Base-by-base conservation (phyloP, 139 green algal genomes). In the Chlorella sp. region DNA sequence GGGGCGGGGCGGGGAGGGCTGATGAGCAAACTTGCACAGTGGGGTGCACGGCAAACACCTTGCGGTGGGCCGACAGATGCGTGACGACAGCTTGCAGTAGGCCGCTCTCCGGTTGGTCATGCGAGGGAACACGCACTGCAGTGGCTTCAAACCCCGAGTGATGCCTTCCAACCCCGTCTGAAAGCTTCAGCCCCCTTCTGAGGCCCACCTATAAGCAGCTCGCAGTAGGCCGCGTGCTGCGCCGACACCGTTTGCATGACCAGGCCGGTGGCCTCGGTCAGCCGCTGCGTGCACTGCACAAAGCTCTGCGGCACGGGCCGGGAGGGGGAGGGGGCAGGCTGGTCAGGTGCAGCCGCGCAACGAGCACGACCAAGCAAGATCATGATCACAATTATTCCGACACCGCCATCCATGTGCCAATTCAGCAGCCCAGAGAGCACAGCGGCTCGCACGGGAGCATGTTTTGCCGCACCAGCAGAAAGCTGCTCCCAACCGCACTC, bases 191-290 rank as follows among this genome's bases (percentile, higher is more conserved):
- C 44, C 65, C 17, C 41, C 41, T 26, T 32, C 51, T n/a, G n/a
- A n/a, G n/a, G n/a, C n/a, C 16, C 74, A 81, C 74, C 74, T 81
- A 81, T 81, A 18, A 75, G 64, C 18, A 84, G 79, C n/a, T 74
- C 80, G 65, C 62, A 68, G 47, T 68, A 69, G 30, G 80, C 80
- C 4, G 80, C 80, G 21, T 76, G 64, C 80, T 85, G 62, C 17
- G 80, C 80, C 32, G n/a, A 38, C 16, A 85, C 47, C 15, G 62
- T 74, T 47, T 74, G 80, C 64, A 78, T 78, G 15, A 85, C 62
- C 80, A 69, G 34, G 0, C 75, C 75, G 5, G 75, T 82, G 36
- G 75, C 75, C 15, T 82, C 75, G 0, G 56, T 82, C n/a, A 82
- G 36, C n/a, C 36, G 60, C n/a, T 38, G 56, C 34, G 75, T 71